phyloP scores from a whole-genome alignment of 768 basidiomycete genomes.

The Mycena galericulata region DNA sequence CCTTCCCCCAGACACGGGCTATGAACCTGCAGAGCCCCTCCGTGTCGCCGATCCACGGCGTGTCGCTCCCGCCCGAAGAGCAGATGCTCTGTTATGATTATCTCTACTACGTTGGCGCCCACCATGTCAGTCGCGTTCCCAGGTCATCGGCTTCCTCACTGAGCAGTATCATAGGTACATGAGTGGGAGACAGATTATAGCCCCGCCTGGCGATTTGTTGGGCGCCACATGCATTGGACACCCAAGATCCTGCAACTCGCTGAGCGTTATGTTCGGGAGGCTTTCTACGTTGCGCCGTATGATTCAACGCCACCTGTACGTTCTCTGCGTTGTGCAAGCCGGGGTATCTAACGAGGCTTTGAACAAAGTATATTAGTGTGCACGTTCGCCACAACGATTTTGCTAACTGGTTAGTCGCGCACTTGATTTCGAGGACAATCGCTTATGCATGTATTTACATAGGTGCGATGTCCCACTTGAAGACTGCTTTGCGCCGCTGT shows the following conservation, averaged over 20 bases:
- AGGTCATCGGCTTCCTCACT: background rate
- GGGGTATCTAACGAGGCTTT: slow-evolving; percentile 41
- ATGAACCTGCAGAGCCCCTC: slow-evolving; percentile 11
- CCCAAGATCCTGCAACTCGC: slow-evolving; percentile 39
- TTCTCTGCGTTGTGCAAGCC: background rate
- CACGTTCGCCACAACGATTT: slow-evolving; percentile 53
- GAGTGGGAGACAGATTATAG: slow-evolving; percentile 46
- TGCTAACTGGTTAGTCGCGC: slow-evolving; percentile 29
- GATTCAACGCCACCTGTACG: slow-evolving; percentile 44
- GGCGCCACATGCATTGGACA: slow-evolving; percentile 45
- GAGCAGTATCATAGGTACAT: slow-evolving; percentile 28
- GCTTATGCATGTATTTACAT: too few species aligned
- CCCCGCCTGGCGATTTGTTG: slow-evolving; percentile 50
- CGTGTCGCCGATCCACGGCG: slow-evolving; percentile 36
- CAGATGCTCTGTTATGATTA: slow-evolving; percentile 43
- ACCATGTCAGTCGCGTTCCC: slow-evolving; percentile 26
- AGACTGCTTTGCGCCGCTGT: slow-evolving; percentile 46
- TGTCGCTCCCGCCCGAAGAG: slow-evolving; percentile 36
- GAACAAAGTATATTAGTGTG: slow-evolving; percentile 46
- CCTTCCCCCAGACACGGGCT: slow-evolving; percentile 36
- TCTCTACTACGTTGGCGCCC: slow-evolving; percentile 39
- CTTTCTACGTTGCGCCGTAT: slow-evolving; percentile 26
- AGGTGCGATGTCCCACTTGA: slow-evolving; percentile 29
- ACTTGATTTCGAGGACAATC: too few species aligned
- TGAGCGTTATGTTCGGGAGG: slow-evolving; percentile 37